Conservation (phyloP, 345 rosid species). For the Erodium maritimum region DNA sequence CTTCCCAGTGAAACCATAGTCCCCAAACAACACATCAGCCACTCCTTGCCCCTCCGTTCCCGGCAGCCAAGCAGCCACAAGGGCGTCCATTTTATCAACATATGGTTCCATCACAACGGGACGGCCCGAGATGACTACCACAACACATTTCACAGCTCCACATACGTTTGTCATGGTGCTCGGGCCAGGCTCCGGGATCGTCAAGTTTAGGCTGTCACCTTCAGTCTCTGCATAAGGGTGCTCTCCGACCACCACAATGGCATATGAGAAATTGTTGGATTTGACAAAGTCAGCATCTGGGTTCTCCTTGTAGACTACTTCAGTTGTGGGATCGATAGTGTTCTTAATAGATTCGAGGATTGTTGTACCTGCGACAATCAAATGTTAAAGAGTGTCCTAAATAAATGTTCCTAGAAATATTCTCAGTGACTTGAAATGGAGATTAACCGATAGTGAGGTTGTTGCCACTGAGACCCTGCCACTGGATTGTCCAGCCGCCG, state of each 20-base stretch:
- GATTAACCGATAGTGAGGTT: conserved; percentile 48
- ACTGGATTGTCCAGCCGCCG: conserved; percentile 93
- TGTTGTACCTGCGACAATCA: conserved; percentile 48
- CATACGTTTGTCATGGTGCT: conserved; percentile 40
- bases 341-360: conserved; percentile 35
- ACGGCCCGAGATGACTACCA: conserved; percentile 45
- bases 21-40: conserved; percentile 44
- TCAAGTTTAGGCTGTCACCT: conserved; percentile 46
- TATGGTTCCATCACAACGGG: conserved; percentile 50
- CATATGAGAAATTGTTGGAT: conserved; percentile 47
- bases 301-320: conserved; percentile 39
- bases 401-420: no score
- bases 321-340: conserved; percentile 30
- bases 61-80: conserved; percentile 75
- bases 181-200: conserved; percentile 39
- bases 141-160: conserved; percentile 40
- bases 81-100: conserved; percentile 34
- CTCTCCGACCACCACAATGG: conserved; percentile 54
- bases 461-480: conserved; percentile 84
- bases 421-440: no score
- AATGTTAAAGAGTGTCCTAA: no score
- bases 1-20: conserved; percentile 63
- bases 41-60: conserved; percentile 69
- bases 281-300: conserved; percentile 40
- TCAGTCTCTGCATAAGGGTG: conserved; percentile 37